A percentile compares a stretch with the other conserved stretches of the same genome.
Evolutionary conservation across 2,329 filamentous ascomycete genomes (phyloP).

Genomic region (Penicillium digitatum): DNA sequence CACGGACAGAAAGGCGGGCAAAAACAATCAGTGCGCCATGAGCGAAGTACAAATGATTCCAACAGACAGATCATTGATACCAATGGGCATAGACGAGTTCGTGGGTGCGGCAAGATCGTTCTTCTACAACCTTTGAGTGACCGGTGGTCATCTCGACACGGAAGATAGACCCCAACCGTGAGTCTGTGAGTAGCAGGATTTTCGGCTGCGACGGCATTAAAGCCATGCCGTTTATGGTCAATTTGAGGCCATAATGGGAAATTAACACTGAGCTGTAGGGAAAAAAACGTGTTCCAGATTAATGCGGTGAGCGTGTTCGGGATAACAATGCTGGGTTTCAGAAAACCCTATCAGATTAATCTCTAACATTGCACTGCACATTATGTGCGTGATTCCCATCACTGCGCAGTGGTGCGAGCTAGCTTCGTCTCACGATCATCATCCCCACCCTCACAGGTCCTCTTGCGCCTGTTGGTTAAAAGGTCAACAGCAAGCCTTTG

Average conservation of each 20-base stretch:
- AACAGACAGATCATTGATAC: conserved; percentile 17
- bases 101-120: conserved; percentile 2
- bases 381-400: neutral
- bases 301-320: neutral
- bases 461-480: neutral
- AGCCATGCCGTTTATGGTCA: conserved; percentile 16
- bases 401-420: neutral
- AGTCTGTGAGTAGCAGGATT: conserved; percentile 18
- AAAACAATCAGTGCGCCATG: conserved; percentile 11
- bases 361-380: too few species aligned
- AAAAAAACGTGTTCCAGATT: too few species aligned
- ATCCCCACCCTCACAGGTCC: neutral
- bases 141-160: conserved; percentile 15
- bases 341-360: too few species aligned
- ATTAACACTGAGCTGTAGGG: neutral
- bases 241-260: neutral
- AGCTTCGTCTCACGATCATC: neutral
- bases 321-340: neutral
- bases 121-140: conserved; percentile 3
- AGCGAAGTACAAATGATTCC: conserved; percentile 14
- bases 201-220: conserved; percentile 10
- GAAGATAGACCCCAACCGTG: conserved; percentile 15
- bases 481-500: neutral
- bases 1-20: conserved; percentile 2
- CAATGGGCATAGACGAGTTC: conserved; percentile 11